Evolutionary conservation across 495 filamentous ascomycete genomes (phyloP).

Genomic region (Neurospora sp.): DNA sequence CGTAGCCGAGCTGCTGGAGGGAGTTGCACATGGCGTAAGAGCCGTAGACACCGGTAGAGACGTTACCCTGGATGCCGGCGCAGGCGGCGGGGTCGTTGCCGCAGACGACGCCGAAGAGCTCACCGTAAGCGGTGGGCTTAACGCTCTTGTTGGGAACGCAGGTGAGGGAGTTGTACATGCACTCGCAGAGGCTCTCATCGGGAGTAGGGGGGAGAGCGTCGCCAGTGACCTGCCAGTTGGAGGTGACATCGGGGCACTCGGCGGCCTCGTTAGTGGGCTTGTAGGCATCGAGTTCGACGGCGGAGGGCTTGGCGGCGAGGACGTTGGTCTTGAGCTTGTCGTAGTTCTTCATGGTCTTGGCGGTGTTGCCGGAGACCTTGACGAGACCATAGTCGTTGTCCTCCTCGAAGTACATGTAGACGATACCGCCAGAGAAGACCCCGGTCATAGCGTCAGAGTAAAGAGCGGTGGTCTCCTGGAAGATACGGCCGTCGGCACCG

Average conservation of each 20-base stretch:
- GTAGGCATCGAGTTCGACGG: conserved; percentile 57
- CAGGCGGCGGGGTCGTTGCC: conserved; percentile 43
- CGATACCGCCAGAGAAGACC: conserved; percentile 89
- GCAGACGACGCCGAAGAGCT: conserved; percentile 70
- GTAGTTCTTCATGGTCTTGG: conserved; percentile 63
- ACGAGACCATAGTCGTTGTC: conserved; percentile 82
- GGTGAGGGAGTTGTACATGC: conserved; percentile 62
- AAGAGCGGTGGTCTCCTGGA: conserved; percentile 77
- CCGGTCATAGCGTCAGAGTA: conserved; percentile 70
- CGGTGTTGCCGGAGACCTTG: conserved; percentile 44
- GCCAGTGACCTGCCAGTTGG: conserved; percentile 58
- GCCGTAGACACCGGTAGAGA: conserved; percentile 66
- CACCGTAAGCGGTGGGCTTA: conserved; percentile 41
- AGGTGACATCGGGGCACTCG: conserved; percentile 56
- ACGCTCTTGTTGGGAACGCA: conserved; percentile 54
- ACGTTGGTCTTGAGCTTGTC: conserved; percentile 61
- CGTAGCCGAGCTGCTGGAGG: conserved; percentile 69
- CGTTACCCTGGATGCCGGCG: conserved; percentile 60
- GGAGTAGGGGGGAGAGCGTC: conserved; percentile 67
- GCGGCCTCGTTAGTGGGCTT: conserved; percentile 67
- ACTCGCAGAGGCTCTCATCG: conserved; percentile 62
- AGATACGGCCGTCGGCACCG: conserved; percentile 57
- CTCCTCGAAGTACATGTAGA: conserved; percentile 97
- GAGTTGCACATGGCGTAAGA: conserved; percentile 82
- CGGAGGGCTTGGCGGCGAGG: conserved; percentile 53